Base-by-base conservation (phyloP, 768 basidiomycete species). In the Hygrophorus russula region DNA sequence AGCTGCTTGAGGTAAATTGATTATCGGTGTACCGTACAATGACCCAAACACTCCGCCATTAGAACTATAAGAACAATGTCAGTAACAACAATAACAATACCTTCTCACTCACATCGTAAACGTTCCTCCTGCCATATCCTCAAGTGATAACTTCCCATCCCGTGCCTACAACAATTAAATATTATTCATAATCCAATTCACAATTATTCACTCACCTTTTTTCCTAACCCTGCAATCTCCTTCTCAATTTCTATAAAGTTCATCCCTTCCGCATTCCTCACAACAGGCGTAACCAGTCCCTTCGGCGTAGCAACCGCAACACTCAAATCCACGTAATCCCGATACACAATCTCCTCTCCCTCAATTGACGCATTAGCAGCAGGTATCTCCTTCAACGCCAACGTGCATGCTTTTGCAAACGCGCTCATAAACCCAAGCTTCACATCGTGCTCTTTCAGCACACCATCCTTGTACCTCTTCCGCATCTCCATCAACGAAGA, bases 21-120 rank as follows among this genome's bases (percentile, higher is more conserved):
- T 94, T 58, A 99, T 99, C 30, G 94, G 94, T n/a, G 94, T 99
- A 32, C 94, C 94, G 56, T 83, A 96, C 39, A 99, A 68, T 39
- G 90, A 94, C 35, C 94, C 94, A 56, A 99, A 99, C 59, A 99
- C 94, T 54, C 94, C 94, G 36, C 94, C 96, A 58, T 99, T 99
- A 32, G 96, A 98, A 62, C 91, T 94, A 49, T 17, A 20, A 48
- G 30, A 45, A 35, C 33, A 38, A 19, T 18, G 27, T 46, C 24
- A 47, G 46, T 47, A n/a, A 6, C 6, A 9, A 49, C 31, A 53
- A 36, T 34, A 42, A 4, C 7, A 9, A 10, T 38, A 14, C n/a
- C n/a, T 2, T 34, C 28, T 24, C 29, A 67, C 83, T 50, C 52
- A 91, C 90, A 97, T 97, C 51, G 94, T 98, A 74, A 99, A 97